Conservation (phyloP, 192 early-diverging fungal genomes). For the Cetraspora pellucida region DNA sequence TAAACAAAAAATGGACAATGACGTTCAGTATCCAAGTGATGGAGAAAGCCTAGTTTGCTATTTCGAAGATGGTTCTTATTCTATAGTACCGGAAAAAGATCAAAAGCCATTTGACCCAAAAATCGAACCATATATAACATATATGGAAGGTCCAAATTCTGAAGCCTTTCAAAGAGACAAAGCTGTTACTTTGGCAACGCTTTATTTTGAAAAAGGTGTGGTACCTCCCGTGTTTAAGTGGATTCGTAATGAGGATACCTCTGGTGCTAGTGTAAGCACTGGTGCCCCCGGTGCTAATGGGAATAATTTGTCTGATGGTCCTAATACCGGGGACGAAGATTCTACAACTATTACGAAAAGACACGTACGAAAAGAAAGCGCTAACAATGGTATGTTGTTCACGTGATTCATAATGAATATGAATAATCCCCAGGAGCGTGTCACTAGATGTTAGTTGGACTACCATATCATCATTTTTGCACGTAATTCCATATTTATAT, state of each 20-base stretch:
- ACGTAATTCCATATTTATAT: too few species aligned
- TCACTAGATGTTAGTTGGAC: too few species aligned
- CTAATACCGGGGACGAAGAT: not conserved
- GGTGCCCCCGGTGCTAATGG: not conserved
- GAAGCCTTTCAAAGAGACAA: constrained; percentile 48
- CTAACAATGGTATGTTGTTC: not conserved
- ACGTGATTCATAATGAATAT: not conserved
- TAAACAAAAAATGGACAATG: constrained; percentile 45
- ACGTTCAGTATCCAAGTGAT: constrained; percentile 47
- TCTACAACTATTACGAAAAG: not conserved
- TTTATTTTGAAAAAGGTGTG: constrained; percentile 49
- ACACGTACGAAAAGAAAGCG: not conserved
- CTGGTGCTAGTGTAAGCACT: not conserved
- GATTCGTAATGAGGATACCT: constrained; percentile 35
- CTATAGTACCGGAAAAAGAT: constrained; percentile 31
- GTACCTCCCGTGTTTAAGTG: constrained; percentile 50
- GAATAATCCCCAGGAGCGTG: too few species aligned
- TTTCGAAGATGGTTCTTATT: constrained; percentile 63
- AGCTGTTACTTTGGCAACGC: constrained; percentile 52
- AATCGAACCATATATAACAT: constrained; percentile 41
- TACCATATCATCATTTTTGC: too few species aligned
- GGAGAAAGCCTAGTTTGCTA: constrained; percentile 64
- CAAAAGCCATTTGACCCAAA: constrained; percentile 28
- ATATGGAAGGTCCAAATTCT: constrained; percentile 48
- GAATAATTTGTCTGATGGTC: not conserved